Conservation (phyloP, 2,329 filamentous ascomycete genomes). For the Sclerotinia subarctica region DNA sequence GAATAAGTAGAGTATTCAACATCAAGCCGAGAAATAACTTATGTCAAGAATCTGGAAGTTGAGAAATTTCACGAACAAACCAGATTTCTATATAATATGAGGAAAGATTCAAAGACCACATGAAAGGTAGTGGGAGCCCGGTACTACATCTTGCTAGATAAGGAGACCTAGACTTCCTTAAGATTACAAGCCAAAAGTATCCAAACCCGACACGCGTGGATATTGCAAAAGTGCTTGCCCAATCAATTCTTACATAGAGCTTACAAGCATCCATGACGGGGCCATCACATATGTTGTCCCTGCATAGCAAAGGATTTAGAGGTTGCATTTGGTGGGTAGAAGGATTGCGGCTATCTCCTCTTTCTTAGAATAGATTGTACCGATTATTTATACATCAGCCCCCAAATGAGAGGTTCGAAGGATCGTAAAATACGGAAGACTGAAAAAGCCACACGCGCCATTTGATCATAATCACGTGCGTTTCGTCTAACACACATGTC, state of each 20-base stretch:
- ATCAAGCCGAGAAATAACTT: not conserved
- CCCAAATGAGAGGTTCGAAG: slow-evolving; percentile 3
- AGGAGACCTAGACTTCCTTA: not conserved
- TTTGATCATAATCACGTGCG: not conserved
- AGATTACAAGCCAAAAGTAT: not conserved
- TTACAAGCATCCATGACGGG: not conserved
- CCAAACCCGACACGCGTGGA: not conserved
- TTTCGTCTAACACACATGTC: accelerated
- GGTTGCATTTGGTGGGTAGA: not conserved
- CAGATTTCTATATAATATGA: not conserved
- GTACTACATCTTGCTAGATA: not conserved
- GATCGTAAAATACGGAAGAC: not conserved
- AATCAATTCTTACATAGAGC: not conserved
- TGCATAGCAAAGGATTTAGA: slow-evolving; percentile 15
- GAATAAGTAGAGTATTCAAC: not conserved
- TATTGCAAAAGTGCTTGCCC: slow-evolving; percentile 3
- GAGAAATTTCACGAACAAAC: not conserved
- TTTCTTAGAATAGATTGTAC: slow-evolving; percentile 18
- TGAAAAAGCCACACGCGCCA: not conserved
- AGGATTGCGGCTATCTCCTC: slow-evolving; percentile 15
- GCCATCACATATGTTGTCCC: slow-evolving; percentile 1
- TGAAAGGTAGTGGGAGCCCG: not conserved
- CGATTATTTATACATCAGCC: slow-evolving; percentile 10
- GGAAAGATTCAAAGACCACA: not conserved
- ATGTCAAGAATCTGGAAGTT: not conserved